Base-by-base conservation (phyloP, 2,329 filamentous ascomycete species). In the Ophiostoma sp. region DNA sequence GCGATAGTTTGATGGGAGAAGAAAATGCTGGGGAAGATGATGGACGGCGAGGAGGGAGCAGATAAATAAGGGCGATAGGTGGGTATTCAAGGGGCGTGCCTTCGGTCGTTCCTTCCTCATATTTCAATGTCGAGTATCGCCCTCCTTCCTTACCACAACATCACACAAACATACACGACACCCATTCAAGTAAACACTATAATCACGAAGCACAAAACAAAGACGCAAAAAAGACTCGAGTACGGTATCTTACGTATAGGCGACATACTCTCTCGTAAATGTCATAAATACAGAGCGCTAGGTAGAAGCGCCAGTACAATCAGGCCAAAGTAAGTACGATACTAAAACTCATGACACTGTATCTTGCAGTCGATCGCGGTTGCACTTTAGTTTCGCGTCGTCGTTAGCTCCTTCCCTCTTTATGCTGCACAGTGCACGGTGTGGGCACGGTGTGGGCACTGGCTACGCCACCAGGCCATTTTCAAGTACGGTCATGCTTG, bases 381-480 rank as follows among this genome's bases (percentile, higher is more conserved):
- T 72, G 63, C 71, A 66, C 71, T 70, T 70, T 68, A 66, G 60
- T 65, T 68, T 71, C 70, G 71, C 71, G 70, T 70, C 67, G 27
- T 60, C 60, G 49, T 65, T 63, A 18, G 42, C 42, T 65, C 60
- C 64, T 62, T 66, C 63, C 45, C 6, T 16, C 14, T 38, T 40
- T 60, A 60, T 27, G 27, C 27, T 27, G 27, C 27, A 38, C 9
- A n/a, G n/a, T 11, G 40, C 40, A 63, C 38, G 2, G 60, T 63
- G 60, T 44, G 3, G 8, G 27, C 27, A 42, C 60, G 42, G 60
- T 63, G 16, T 63, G 2, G 9, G 18, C 18, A 44, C 60, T 44
- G 40, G 60, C 40, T 11, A 2, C 55, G 55, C 55, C 55, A 60
- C 55, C 11, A 7, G 4, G 27, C 5, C 27, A 60, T 4, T 27